Percentiles rank a stretch among this genome's conserved stretches.
Conservation (phyloP, 148 eudicot species). For the Dysphania ambrosioides region DNA sequence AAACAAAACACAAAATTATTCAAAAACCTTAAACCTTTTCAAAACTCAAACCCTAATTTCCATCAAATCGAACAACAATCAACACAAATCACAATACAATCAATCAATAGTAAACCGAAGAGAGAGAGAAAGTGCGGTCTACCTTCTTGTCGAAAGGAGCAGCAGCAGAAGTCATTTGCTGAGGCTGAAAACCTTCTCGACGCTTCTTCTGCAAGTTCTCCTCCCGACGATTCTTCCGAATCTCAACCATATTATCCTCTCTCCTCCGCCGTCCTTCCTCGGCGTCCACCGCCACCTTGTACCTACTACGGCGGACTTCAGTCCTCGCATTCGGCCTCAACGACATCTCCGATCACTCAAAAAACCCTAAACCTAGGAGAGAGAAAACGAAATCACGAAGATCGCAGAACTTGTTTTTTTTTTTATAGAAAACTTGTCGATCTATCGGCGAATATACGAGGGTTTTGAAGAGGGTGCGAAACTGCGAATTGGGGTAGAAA, state of each 20-base stretch:
- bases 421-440: no score
- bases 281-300: slow-evolving; percentile 83
- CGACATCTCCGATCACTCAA: slow-evolving; percentile 43
- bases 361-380: slow-evolving; percentile 27
- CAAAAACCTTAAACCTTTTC: not conserved
- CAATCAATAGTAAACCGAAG: not conserved
- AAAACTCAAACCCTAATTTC: not conserved
- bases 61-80: not conserved
- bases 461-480: not conserved
- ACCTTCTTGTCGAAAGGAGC: slow-evolving; percentile 54
- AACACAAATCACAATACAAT: not conserved
- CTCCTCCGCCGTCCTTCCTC: slow-evolving; percentile 72
- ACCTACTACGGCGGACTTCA: slow-evolving; percentile 70
- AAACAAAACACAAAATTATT: not conserved
- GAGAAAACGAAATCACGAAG: slow-evolving; percentile 1
- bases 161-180: slow-evolving; percentile 35
- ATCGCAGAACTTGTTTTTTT: not conserved
- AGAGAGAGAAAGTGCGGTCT: not conserved
- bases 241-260: slow-evolving; percentile 75
- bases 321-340: slow-evolving; percentile 66
- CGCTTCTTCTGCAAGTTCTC: slow-evolving; percentile 87
- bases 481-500: not conserved
- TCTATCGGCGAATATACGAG: slow-evolving; percentile 6
- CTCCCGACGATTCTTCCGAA: slow-evolving; percentile 68
- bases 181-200: slow-evolving; percentile 58